Evolutionary conservation across 148 eudicot species (phyloP).

Genomic region (Diospyros lotus): DNA sequence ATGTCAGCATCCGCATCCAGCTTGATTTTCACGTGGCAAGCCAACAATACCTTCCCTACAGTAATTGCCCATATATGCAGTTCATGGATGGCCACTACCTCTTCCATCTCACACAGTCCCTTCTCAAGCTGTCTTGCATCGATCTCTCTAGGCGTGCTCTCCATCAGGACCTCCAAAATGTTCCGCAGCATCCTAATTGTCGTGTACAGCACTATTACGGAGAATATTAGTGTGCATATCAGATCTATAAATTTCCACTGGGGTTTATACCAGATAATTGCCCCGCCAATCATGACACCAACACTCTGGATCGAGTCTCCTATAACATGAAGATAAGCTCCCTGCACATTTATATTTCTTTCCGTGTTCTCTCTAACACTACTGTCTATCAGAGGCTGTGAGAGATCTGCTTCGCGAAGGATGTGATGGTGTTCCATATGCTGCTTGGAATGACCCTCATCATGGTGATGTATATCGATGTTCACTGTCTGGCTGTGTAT

Average conservation of each 20-base stretch:
- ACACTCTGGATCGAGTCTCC: conserved; percentile 94
- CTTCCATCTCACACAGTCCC: conserved; percentile 73
- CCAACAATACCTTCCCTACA: conserved; percentile 74
- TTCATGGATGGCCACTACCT: conserved; percentile 85
- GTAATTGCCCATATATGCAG: conserved; percentile 97
- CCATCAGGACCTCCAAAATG: conserved; percentile 88
- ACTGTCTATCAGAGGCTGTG: conserved; percentile 41
- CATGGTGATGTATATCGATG: conserved; percentile 17
- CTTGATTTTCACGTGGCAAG: conserved; percentile 81
- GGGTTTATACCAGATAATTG: conserved; percentile 82
- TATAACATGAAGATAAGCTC: conserved; percentile 91
- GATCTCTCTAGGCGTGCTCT: conserved; percentile 93
- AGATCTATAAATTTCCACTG: conserved; percentile 88
- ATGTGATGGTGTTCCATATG: conserved; percentile 27
- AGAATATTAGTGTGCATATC: conserved; percentile 84
- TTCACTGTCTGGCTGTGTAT: conserved; percentile 39
- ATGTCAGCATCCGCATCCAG: conserved; percentile 82
- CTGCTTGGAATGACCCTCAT: not conserved
- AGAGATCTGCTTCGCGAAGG: conserved; percentile 30
- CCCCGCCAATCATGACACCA: conserved; percentile 97
- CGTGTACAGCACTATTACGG: conserved; percentile 67
- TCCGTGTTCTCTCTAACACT: conserved; percentile 32
- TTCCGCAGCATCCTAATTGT: conserved; percentile 76
- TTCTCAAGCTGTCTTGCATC: conserved; percentile 76
- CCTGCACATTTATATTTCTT: conserved; percentile 73